phyloP scores from a whole-genome alignment of 2,329 filamentous ascomycete genomes.

The Aspergillus nomiae region DNA sequence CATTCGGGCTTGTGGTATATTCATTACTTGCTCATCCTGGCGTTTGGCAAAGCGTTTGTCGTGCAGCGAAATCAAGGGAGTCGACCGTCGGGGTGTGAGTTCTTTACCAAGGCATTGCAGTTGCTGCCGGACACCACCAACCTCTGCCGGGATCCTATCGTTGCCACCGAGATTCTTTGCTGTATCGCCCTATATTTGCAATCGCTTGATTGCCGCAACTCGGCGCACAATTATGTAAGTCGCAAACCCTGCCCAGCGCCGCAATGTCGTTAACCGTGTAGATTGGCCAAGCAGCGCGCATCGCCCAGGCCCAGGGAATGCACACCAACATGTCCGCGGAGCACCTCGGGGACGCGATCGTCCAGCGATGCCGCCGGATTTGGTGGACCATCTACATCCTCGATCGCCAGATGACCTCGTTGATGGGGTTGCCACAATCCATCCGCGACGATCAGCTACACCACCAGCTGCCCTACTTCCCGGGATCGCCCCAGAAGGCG shows the following conservation, averaged over 20 bases:
- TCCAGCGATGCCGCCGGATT: slow-evolving; percentile 52
- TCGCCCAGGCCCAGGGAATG: slow-evolving; percentile 54
- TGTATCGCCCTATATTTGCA: slow-evolving; percentile 57
- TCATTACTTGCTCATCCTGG: slow-evolving; percentile 57
- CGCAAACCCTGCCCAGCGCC: not conserved
- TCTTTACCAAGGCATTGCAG: slow-evolving; percentile 50
- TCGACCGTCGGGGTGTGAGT: slow-evolving; percentile 50
- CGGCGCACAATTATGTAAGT: slow-evolving; percentile 50
- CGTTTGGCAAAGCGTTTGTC: slow-evolving; percentile 58
- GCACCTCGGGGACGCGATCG: slow-evolving; percentile 42
- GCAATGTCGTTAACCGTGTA: slow-evolving; percentile 17
- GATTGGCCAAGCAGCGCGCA: slow-evolving; percentile 56
- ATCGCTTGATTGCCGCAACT: slow-evolving; percentile 51
- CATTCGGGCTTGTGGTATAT: slow-evolving; percentile 52
- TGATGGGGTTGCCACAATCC: slow-evolving; percentile 56
- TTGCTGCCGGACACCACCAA: slow-evolving; percentile 47
- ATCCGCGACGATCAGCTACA: slow-evolving; percentile 56
- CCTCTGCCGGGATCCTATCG: slow-evolving; percentile 46
- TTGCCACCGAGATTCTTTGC: slow-evolving; percentile 54
- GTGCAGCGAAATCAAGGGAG: slow-evolving; percentile 39
- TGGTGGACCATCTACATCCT: slow-evolving; percentile 60
- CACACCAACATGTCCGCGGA: slow-evolving; percentile 54
- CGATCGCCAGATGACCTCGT: slow-evolving; percentile 56
- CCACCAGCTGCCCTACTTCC: slow-evolving; percentile 49
- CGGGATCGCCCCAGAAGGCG: slow-evolving; percentile 41